Base-by-base conservation (phyloP, 768 basidiomycete genomes). In the Macrolepiota fuliginosa region DNA sequence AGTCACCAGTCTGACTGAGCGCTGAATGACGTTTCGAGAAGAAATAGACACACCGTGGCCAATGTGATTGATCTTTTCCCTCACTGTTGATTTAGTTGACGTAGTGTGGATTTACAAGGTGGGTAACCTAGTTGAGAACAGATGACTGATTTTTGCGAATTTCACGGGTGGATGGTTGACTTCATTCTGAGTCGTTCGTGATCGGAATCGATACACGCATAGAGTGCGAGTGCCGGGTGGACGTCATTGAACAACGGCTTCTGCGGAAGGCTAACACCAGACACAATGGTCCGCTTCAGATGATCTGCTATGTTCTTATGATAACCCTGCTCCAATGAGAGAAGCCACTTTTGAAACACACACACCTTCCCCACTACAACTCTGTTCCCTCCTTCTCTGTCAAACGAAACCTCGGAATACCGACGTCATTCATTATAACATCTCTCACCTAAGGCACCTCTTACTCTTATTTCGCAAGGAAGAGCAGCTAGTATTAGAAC, bases 11-110 rank as follows among this genome's bases (percentile, higher is more conserved):
- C 29, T 29, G 47, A 27, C 22, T 7, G 47, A 27, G 36, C 36
- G 56, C 7, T 12, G 6, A 36, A 49, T 58, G 56, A 58, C 46
- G 56, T 51, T 19, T 29, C 29, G 56, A 58, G 56, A 58, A 25
- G 47, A 58, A 36, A 49, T 50, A 49, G 47, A 49, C 32, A 39
- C 22, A 36, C 4, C 11, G 55, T 25, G 49, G 35, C 46, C 36
- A 50, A 40, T 56, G 40, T 56, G 54, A 56, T 39, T 37, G n/a
- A 11, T 39, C 0, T 32, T 15, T 22, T 45, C 42, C 42, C 40
- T 40, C 55, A 17, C n/a, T n/a, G 7, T 39, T 35, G 40, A 56
- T 55, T 40, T 15, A 39, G 22, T 47, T 57, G 56, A 57, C 56
- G 46, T 37, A 47, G 46, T 24, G 42, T 56, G 11, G 7, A 27